These are phyloP conservation scores for Dalechampia spathulata DNA, from an alignment of 441 rosid genomes.

Conservation along the genomic window DNA sequence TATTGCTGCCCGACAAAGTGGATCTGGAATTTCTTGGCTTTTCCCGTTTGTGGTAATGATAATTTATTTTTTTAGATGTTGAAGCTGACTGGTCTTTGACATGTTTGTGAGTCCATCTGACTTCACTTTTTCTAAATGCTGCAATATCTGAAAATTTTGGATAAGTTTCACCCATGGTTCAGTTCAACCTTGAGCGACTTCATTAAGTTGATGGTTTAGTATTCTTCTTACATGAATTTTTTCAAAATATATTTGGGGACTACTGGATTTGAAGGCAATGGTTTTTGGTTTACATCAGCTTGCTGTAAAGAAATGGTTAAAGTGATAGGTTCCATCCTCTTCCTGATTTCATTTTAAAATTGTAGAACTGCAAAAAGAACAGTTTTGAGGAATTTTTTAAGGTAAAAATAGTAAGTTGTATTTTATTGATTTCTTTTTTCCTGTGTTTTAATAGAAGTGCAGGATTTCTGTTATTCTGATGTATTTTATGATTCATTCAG, in stretches of 20 bases:
- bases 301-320: not conserved
- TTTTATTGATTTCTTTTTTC: not conserved
- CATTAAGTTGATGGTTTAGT: not conserved
- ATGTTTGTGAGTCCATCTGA: not conserved
- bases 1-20: constrained; percentile 96
- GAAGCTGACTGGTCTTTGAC: not conserved
- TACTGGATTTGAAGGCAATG: not conserved
- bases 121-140: not conserved
- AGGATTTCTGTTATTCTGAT: no score
- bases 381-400: no score
- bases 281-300: not conserved
- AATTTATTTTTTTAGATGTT: constrained; percentile 4
- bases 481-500: no score
- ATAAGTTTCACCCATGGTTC: not conserved
- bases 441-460: no score
- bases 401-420: no score
- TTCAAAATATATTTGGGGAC: not conserved
- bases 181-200: not conserved
- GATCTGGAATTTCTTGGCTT: constrained; percentile 94
- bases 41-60: constrained; percentile 85
- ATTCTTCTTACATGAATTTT: not conserved
- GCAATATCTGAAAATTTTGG: no score
- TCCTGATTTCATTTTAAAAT: not conserved
- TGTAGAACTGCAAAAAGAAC: no score
- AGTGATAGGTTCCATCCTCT: constrained; percentile 7